Evolutionary conservation across 164 flowering plant species (phyloP), one percentile per base, ranked within the genome.

Genomic region (Macadamia tetraphylla): DNA sequence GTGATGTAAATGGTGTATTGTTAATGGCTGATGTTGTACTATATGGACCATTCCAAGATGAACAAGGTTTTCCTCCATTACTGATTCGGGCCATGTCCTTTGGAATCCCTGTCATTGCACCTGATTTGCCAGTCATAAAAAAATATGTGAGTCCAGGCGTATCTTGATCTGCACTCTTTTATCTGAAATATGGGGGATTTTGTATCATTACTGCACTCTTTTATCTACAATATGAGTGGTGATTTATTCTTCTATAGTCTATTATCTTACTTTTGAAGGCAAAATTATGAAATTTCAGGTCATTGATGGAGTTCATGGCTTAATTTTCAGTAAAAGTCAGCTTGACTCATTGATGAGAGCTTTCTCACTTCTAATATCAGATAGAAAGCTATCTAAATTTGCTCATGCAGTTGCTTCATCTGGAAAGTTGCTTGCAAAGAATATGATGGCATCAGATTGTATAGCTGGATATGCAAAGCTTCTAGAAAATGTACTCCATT

Each of bases 51-150:
- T 82, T 89, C 71, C 94, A 88, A 79, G 84, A 86, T 65, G 94
- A 85, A 65, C 97, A 89, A 73, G 93, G 88, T 56, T 91, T 95
- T 75, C 96, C 99, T 72, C 80, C 96, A 57, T 77, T 95, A 56
- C 81, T 95, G 66, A 75, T 79, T 46, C 83, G 97, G 73, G 95
- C 98, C 65, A 92, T 95, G 99, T 81, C 92, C 53, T 88, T 87
- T 76, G 90, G 80, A 58, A 80, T 88, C 53, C 99, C 99, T 42
- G 60, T 92, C 31, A 58, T 92, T 67, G 86, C 85, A 56, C 97
- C 97, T 66, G 93, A 92, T 81, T 77, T 80, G 80, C 84, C 92
- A 58, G 77, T 81, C 65, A 79, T 88, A 70, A 85, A 76, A 68
- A 85, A 80, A 88, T 82, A 88, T 80, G 99, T 92, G 74, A 79